phyloP scores from a whole-genome alignment of 495 filamentous ascomycete species.

The Aeminium ludgeri region DNA sequence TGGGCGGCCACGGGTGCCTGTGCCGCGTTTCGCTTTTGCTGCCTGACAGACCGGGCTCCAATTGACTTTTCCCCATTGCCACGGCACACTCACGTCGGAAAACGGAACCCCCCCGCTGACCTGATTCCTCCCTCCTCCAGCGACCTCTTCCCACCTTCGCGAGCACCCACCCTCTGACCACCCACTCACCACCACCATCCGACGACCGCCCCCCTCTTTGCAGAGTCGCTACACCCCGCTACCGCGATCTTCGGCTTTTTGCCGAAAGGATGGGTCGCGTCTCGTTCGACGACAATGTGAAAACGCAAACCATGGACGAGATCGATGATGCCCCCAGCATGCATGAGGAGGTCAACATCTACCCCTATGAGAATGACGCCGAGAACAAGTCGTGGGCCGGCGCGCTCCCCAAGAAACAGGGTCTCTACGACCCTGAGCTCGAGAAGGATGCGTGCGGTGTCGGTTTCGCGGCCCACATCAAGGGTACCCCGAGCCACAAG shows the following conservation, averaged over 20 bases:
- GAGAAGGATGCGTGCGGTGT: slow-evolving; percentile 99
- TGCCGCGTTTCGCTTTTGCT: too few relatives aligned
- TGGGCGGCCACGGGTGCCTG: not conserved
- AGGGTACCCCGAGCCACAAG: slow-evolving; percentile 94
- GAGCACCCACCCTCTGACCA: not conserved
- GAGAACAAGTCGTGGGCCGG: slow-evolving; percentile 92
- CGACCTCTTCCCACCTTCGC: not conserved
- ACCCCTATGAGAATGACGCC: slow-evolving; percentile 66
- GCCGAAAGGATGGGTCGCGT: slow-evolving; percentile 49
- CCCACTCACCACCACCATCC: too few relatives aligned
- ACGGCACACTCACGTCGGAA: too few relatives aligned
- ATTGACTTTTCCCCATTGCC: too few relatives aligned
- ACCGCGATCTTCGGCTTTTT: slow-evolving; percentile 18
- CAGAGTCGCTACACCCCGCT: too few relatives aligned
- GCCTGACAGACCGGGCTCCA: too few relatives aligned
- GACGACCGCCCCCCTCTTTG: too few relatives aligned
- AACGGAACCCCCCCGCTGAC: not conserved
- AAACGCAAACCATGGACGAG: slow-evolving; percentile 34
- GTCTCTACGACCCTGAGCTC: slow-evolving; percentile 86
- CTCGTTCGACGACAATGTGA: slow-evolving; percentile 43
- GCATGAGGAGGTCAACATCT: slow-evolving; percentile 43
- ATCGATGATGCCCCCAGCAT: slow-evolving; percentile 30
- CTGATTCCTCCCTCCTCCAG: not conserved
- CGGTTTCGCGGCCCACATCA: slow-evolving; percentile 96
- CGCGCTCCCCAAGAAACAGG: slow-evolving; percentile 90